Evolutionary conservation across 2,329 filamentous ascomycete species (phyloP), one percentile per base, ranked within the genome.

Genomic region (Cladosporium phlei): DNA sequence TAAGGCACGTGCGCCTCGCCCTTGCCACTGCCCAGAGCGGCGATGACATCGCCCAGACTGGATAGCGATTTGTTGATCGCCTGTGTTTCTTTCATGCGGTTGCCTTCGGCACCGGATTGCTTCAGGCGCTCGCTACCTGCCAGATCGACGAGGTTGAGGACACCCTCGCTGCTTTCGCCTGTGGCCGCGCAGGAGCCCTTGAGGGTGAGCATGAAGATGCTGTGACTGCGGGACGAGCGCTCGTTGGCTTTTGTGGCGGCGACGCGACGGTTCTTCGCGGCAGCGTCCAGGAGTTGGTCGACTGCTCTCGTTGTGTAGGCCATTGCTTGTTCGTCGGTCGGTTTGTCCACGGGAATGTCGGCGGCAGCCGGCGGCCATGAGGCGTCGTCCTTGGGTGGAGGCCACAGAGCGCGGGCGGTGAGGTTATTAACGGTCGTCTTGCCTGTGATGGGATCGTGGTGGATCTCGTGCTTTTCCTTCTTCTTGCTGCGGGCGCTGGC

Each of bases 181-280:
- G 88, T 94, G 30, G 84, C 79, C 17, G 71, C 71, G 58, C 94
- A 95, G 38, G 74, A 69, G 5, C 82, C 82, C 3, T 73, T 74
- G 1, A 85, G 69, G 49, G 79, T 82, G 46, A 98, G 77, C 48
- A 97, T 95, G 63, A 98, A 97, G 39, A 98, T 89, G 1, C 88
- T 95, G 69, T 98, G 93, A 24, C 88, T 95, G 39, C 94, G 85
- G 9, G 89, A 95, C 0, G 88, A 95, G 37, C 90, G 81, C 70
- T 95, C 88, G 69, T 98, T 98, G 52, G 93, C 88, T 64, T 94
- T 96, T n/a, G 93, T 98, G 0, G 93, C 89, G 1, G 93, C 93
- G 3, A 96, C 90, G 8, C 86, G 91, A 12, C 93, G 82, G 68
- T 97, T 96, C 59, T 81, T 83, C 55, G 85, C 83, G 0, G 94